Evolutionary conservation across 2,329 filamentous ascomycete genomes (phyloP), one percentile per base, ranked within the genome.

Genomic region (Ceratocystis cacaofunesta): DNA sequence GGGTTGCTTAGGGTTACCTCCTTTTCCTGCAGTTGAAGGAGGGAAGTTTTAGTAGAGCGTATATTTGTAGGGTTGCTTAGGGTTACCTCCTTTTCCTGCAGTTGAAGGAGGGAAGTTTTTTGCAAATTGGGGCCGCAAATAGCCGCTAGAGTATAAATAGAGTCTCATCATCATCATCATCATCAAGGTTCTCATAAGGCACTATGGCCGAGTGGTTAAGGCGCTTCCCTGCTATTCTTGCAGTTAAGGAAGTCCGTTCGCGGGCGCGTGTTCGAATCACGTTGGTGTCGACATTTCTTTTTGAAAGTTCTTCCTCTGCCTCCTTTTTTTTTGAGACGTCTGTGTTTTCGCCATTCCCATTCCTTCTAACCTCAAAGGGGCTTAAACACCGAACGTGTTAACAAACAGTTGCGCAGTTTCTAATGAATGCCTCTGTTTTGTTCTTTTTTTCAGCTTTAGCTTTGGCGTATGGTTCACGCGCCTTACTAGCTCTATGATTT

Each of bases 161-260:
- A n/a, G n/a, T n/a, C n/a, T n/a, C n/a, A n/a, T n/a, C n/a, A n/a
- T n/a, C n/a, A n/a, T n/a, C n/a, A n/a, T n/a, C n/a, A n/a, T n/a
- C n/a, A n/a, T n/a, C n/a, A n/a, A 6, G 6, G 22, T 22, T 22
- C 28, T 6, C 6, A 30, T 6, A 36, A 52, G 65, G 62, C 65
- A 67, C 65, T 67, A 64, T 67, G 65, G 62, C 62, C 65, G 65
- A 67, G 65, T 67, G 65, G 65, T 65, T 67, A 67, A 67, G 65
- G 65, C 65, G 65, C 57, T 64, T 52, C 65, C 62, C 65, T 67
- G 65, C 65, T 65, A 67, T 44, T 2, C 3, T 36, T 1, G 41
- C 61, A 44, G 44, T 48, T 6, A 2, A 67, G 65, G 65, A 41
- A 64, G 62, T 67, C 58, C 65, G 62, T 67, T 67, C 65, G 65